Conservation (phyloP, 768 basidiomycete genomes). For the Rhodotorula toruloides region DNA sequence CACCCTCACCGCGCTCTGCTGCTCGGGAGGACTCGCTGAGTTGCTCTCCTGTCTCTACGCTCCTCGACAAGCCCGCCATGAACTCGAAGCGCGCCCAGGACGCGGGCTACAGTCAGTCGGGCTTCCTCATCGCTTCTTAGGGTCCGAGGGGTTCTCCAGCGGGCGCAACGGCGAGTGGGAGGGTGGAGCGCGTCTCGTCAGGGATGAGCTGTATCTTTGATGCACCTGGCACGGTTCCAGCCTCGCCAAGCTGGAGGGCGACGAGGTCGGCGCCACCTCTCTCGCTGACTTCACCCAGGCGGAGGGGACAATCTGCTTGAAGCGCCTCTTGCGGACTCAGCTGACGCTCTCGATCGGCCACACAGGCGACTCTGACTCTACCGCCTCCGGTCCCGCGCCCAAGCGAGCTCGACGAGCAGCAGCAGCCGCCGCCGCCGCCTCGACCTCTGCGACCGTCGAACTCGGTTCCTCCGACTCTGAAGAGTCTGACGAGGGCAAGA, state of each 20-base stretch:
- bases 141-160: background rate
- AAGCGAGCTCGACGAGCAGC: slow-evolving; percentile 15
- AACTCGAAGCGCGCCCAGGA: background rate
- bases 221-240: too few species aligned
- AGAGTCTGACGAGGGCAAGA: slow-evolving; percentile 15
- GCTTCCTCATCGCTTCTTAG: background rate
- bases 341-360: background rate
- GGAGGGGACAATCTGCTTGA: too few species aligned
- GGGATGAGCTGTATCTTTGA: too few species aligned
- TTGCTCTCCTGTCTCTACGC: background rate
- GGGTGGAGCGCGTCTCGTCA: too few species aligned
- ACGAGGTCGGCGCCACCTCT: background rate
- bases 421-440: slow-evolving; percentile 8
- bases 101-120: background rate
- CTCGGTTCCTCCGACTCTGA: slow-evolving; percentile 18
- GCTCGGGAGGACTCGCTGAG: background rate
- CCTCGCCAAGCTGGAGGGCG: too few species aligned
- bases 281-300: too few species aligned
- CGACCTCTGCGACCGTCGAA: background rate
- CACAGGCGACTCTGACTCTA: background rate
- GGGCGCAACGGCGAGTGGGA: too few species aligned
- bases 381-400: background rate
- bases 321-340: background rate
- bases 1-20: background rate
- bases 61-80: background rate